Evolutionary conservation across 2,329 filamentous ascomycete species (phyloP).

Genomic region (Claviceps sp.): DNA sequence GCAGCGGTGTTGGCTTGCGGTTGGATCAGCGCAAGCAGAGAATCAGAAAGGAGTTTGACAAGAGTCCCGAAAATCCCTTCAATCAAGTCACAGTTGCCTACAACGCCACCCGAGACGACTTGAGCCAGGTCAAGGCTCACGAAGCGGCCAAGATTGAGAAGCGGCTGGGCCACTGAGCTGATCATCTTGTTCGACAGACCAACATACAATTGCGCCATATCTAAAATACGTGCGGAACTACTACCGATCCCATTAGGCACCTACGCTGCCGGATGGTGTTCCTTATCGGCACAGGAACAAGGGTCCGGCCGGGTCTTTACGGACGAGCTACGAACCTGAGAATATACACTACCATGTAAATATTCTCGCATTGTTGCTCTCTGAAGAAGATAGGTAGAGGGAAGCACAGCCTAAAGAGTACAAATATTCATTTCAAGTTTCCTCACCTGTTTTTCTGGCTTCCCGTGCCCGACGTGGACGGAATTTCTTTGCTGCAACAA

Average conservation of each 20-base stretch:
- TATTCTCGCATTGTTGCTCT: not conserved
- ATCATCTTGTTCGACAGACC: not conserved
- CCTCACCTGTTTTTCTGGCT: not conserved
- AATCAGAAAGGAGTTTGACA: constrained; percentile 87
- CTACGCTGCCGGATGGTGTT: not conserved
- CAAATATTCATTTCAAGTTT: not conserved
- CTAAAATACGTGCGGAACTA: not conserved
- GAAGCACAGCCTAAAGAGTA: not conserved
- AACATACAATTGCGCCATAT: not conserved
- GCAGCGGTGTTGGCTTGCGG: constrained; percentile 55
- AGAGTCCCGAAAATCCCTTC: constrained; percentile 88
- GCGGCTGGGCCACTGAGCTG: constrained; percentile 35
- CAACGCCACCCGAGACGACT: constrained; percentile 67
- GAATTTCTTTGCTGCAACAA: not conserved
- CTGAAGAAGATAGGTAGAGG: not conserved
- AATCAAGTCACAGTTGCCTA: constrained; percentile 69
- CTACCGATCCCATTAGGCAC: not conserved
- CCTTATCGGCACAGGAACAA: not conserved
- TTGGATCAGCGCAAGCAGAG: constrained; percentile 73
- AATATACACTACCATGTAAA: not conserved
- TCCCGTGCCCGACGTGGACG: not conserved
- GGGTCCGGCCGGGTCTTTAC: not conserved
- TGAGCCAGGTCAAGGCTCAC: constrained; percentile 47
- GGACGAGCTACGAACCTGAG: not conserved
- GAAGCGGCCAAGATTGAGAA: constrained; percentile 66